Percentiles rank a stretch among this genome's conserved stretches.
Conservation (phyloP, 306 rosid genomes). For the Cicer chorassanicum region DNA sequence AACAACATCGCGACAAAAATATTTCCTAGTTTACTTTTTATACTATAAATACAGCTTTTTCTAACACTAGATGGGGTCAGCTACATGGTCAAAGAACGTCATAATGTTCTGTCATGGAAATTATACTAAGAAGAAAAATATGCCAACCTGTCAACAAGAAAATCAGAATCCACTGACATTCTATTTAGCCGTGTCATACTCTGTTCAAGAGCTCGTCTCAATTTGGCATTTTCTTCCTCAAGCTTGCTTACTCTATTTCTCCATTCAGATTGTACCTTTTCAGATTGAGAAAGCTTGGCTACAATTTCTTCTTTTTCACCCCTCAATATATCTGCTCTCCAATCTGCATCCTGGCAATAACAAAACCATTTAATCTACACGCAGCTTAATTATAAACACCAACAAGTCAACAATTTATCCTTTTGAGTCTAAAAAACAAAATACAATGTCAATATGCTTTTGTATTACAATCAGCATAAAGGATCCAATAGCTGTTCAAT, state of each 20-base stretch:
- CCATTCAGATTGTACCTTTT: slow-evolving; percentile 76
- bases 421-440: background rate
- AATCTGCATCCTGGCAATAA: slow-evolving; percentile 69
- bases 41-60: background rate
- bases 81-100: background rate
- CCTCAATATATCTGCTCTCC: slow-evolving; percentile 59
- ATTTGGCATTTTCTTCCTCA: slow-evolving; percentile 92
- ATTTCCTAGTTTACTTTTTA: background rate
- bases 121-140: slow-evolving; percentile 36
- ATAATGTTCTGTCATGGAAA: background rate
- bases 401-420: slow-evolving; percentile 18
- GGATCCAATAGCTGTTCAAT: background rate
- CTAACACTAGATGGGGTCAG: background rate
- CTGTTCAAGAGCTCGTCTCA: slow-evolving; percentile 90
- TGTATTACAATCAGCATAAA: slow-evolving; percentile 27
- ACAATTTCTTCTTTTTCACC: slow-evolving; percentile 75
- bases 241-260: slow-evolving; percentile 82
- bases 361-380: slow-evolving; percentile 36
- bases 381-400: slow-evolving; percentile 31
- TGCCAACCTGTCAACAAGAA: slow-evolving; percentile 89
- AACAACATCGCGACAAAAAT: slow-evolving; percentile 15
- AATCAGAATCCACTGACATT: slow-evolving; percentile 98
- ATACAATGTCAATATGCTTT: slow-evolving; percentile 12
- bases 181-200: slow-evolving; percentile 95
- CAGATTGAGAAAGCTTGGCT: slow-evolving; percentile 75